Evolutionary conservation across 805 yeast genomes (phyloP), one percentile per base, ranked within the genome.

Genomic region (Suhomyces emberorum): DNA sequence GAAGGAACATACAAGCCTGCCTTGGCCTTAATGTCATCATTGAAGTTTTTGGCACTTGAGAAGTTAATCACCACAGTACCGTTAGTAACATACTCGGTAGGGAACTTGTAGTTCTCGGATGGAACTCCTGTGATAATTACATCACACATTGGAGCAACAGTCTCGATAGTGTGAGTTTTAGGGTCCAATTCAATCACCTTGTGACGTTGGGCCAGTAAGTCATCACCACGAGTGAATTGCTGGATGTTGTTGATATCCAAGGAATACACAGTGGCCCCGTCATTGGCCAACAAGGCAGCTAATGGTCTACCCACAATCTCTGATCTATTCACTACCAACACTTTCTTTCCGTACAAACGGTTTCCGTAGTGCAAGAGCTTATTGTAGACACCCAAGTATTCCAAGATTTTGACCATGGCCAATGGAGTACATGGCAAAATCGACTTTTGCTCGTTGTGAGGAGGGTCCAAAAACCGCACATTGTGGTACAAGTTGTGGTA

Each of bases 121-220:
- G 98, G 98, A 6, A 93, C 98, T 35, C 98, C 98, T 2, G 98
- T 93, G 47, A 93, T 85, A 36, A 93, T 78, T 14, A 93, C 96
- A 58, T 93, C 98, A 9, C 96, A 87, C 30, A 67, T 72, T 21
- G 74, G 70, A 2, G 91, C 83, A 18, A 83, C 76, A 37, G 79
- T 75, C 47, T 83, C 79, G 21, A 89, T 59, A 1, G 81, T 64
- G 27, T 57, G 42, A 32, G 69, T 66, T 3, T 63, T 61, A 40
- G 80, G 84, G 35, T 76, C 74, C 44, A 65, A 52, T 28, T 66
- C 72, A 18, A 61, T 58, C 10, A 88, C 96, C 44, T 81, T 83
- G 59, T 93, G 98, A 54, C 89, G 81, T 38, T 74, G 78, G 51
- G 83, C 77, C 54, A 77, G 78, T 50, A 93, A 70, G 26, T 95